Percentiles rank a stretch among this genome's conserved stretches.
These are phyloP conservation scores for Petrea volubilis DNA, from an alignment of 257 asterid species.

Conservation along the genomic window DNA sequence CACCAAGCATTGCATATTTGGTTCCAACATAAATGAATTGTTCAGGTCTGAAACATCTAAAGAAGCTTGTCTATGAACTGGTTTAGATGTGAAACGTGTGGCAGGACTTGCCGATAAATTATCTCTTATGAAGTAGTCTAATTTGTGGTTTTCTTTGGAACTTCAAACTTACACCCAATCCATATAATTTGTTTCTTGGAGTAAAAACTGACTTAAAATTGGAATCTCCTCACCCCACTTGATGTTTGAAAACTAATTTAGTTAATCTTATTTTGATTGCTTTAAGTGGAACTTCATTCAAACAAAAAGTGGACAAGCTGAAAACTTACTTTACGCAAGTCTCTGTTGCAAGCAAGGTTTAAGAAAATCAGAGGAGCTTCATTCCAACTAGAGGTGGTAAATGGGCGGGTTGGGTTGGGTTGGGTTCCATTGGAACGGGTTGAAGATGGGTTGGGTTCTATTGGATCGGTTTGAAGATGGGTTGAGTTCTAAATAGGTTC, in stretches of 20 bases:
- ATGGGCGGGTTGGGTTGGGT: too few relatives aligned
- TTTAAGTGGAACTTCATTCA: not conserved
- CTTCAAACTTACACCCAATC: not conserved
- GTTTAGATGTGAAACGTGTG: not conserved
- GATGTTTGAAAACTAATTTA: not conserved
- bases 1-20: not conserved
- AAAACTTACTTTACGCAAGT: not conserved
- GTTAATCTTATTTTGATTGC: not conserved
- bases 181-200: not conserved
- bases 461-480: too few relatives aligned
- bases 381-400: too few relatives aligned
- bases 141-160: not conserved
- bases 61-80: not conserved
- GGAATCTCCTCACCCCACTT: not conserved
- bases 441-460: too few relatives aligned
- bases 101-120: not conserved
- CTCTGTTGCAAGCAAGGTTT: too few relatives aligned
- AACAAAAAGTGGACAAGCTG: not conserved
- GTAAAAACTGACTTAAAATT: not conserved
- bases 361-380: too few relatives aligned
- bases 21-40: not conserved
- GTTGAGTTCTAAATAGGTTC: too few relatives aligned
- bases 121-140: not conserved
- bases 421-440: too few relatives aligned
- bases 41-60: not conserved